Percentiles rank a stretch among this genome's conserved stretches.
Conservation (phyloP, 2,329 filamentous ascomycete species). For the Aspergillus puulaauensis region DNA sequence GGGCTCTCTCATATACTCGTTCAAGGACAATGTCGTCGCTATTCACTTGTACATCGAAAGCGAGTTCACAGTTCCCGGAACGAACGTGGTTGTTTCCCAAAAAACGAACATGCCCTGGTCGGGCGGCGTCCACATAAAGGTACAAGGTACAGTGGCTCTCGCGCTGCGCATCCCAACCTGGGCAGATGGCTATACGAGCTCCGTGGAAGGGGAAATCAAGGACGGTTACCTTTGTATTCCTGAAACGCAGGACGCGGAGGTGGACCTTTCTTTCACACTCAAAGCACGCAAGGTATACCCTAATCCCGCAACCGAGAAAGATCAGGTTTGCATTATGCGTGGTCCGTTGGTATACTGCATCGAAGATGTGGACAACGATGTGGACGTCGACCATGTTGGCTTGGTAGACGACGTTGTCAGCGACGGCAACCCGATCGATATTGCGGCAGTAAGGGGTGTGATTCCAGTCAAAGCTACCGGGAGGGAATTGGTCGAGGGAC, state of each 20-base stretch:
- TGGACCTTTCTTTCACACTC: constrained; percentile 1
- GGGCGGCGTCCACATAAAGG: constrained; percentile 50
- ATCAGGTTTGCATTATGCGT: constrained; percentile 50
- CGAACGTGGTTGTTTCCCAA: constrained; percentile 47
- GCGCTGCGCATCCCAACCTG: constrained; percentile 55
- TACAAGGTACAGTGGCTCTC: constrained; percentile 33
- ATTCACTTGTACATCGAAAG: constrained; percentile 24
- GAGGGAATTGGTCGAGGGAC: neutral
- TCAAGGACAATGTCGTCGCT: neutral
- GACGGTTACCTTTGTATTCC: constrained; percentile 54
- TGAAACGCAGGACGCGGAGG: constrained; percentile 22
- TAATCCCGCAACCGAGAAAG: constrained; percentile 29
- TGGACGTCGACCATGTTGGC: constrained; percentile 8
- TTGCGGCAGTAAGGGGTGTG: constrained; percentile 16
- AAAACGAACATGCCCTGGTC: constrained; percentile 59
- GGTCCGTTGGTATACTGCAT: constrained; percentile 62
- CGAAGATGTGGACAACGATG: constrained; percentile 57
- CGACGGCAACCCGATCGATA: constrained; percentile 2
- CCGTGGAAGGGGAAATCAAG: constrained; percentile 25
- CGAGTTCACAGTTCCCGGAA: constrained; percentile 26
- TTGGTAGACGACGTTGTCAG: neutral
- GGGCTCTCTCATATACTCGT: constrained; percentile 16
- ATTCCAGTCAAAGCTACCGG: constrained; percentile 14
- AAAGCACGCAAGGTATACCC: constrained; percentile 1
- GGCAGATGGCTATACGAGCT: constrained; percentile 24